Evolutionary conservation across 1,284 basidiomycete genomes (phyloP), one percentile per base, ranked within the genome.

Genomic region (Pseudozyma sp.): DNA sequence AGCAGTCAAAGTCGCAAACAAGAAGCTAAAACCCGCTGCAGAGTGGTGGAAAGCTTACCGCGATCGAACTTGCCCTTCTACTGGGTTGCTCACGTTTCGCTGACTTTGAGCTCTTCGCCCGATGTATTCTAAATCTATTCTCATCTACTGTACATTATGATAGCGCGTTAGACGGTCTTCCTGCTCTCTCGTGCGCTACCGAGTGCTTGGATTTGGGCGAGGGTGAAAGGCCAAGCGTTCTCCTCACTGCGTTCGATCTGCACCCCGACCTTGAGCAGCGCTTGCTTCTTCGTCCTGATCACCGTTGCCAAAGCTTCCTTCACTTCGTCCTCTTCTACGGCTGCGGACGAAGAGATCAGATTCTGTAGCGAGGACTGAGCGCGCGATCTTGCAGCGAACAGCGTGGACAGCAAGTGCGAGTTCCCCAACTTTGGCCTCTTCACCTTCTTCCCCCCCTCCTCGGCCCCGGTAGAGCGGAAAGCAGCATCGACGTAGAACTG

Each of bases 41-140:
- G 78, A 78, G 0, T 81, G 76, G 76, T 78, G 61, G 52, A 47
- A 50, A n/a, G 76, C 71, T 14, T 81, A 72, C 42, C 53, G 54
- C 6, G 80, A 81, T 43, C 69, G 80, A 4, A 70, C 69, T 11
- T 67, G 77, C 11, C 49, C 43, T 16, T 19, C 13, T 11, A 58
- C 48, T 14, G 62, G 57, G 1, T 16, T 65, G 31, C 31, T 70
- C 19, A 40, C 21, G 2, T 67, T 63, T 10, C 38, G 42, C 21
- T 65, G 36, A 31, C 8, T 1, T n/a, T n/a, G n/a, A n/a, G n/a
- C n/a, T n/a, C n/a, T n/a, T n/a, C n/a, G n/a, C n/a, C n/a, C 8
- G 14, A 13, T 18, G 5, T 21, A 21, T 10, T 50, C 31, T 57
- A 49, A 50, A 54, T 52, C 40, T 42, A 45, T 18, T 9, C 13